Evolutionary conservation across 2,329 filamentous ascomycete species (phyloP).

Genomic region (Aspergillus sp.): DNA sequence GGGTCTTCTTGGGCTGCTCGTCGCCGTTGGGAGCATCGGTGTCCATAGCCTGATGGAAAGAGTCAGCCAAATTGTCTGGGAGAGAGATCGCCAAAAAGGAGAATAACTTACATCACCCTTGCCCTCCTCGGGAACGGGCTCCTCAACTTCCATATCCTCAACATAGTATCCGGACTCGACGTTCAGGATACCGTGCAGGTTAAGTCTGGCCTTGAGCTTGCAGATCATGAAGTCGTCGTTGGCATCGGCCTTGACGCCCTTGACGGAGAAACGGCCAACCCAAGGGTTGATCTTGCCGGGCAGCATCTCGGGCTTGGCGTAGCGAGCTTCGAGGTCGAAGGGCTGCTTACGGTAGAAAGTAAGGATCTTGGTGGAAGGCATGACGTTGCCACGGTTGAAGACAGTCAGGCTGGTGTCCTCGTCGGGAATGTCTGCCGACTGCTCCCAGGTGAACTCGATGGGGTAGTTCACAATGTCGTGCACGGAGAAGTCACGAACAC

Average conservation of each 20-base stretch:
- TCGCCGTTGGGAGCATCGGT: constrained; percentile 66
- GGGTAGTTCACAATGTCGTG: constrained; percentile 98
- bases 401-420: constrained; percentile 97
- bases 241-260: constrained; percentile 89
- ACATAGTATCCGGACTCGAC: constrained; percentile 97
- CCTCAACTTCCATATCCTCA: constrained; percentile 95
- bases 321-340: constrained; percentile 93
- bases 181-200: constrained; percentile 93
- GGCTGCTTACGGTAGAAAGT: constrained; percentile 99
- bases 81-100: not conserved
- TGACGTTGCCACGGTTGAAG: constrained; percentile 94
- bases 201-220: constrained; percentile 97
- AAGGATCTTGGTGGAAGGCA: constrained; percentile 98
- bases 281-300: constrained; percentile 90
- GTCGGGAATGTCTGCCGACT: constrained; percentile 95
- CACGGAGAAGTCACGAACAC: constrained; percentile 94
- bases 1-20: constrained; percentile 74
- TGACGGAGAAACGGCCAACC: constrained; percentile 97
- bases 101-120: constrained; percentile 49
- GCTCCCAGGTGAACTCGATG: constrained; percentile 98
- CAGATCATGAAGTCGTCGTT: constrained; percentile 99
- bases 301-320: constrained; percentile 80
- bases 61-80: constrained; percentile 16
- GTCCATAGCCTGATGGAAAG: constrained; percentile 70
- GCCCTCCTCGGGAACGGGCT: constrained; percentile 76